These are phyloP conservation scores for Chernovozyma sophiae-reginae DNA, from an alignment of 1,139 yeast species.

Conservation along the genomic window DNA sequence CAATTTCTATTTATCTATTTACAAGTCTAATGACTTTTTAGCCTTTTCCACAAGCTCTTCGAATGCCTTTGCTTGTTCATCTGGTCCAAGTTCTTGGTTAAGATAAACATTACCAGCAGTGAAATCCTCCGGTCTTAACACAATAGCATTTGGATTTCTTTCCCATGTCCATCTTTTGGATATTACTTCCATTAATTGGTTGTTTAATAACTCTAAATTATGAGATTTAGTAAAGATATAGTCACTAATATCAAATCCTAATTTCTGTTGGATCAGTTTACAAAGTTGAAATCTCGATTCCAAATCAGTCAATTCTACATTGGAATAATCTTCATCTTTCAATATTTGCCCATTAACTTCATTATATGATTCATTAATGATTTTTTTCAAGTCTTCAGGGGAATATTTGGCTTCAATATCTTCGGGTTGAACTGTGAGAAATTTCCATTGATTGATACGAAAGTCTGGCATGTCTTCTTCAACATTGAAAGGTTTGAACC, in stretches of 20 bases:
- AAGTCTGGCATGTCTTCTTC: constrained; percentile 34
- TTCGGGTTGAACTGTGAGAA: constrained; percentile 17
- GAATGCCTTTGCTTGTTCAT: constrained; percentile 27
- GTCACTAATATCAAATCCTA: constrained; percentile 70
- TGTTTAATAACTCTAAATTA: constrained; percentile 41
- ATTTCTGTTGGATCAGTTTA: constrained; percentile 52
- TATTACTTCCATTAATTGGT: constrained; percentile 41
- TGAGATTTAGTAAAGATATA: constrained; percentile 48
- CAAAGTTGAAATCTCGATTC: constrained; percentile 54
- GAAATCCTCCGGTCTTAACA: constrained; percentile 39
- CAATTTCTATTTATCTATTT: constrained; percentile 6
- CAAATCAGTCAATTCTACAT: constrained; percentile 40
- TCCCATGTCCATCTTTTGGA: constrained; percentile 53
- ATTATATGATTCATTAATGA: constrained; percentile 25
- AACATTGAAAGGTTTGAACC: constrained; percentile 22
- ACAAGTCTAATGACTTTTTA: constrained; percentile 12
- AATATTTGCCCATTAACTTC: constrained; percentile 17
- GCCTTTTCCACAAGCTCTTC: constrained; percentile 32
- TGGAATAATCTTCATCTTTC: constrained; percentile 13
- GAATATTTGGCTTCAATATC: constrained; percentile 30
- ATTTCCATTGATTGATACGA: constrained; percentile 35
- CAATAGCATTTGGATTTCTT: constrained; percentile 68
- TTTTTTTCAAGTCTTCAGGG: constrained; percentile 19
- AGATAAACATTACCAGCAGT: constrained; percentile 48
- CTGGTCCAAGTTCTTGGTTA: constrained; percentile 33